Conservation (phyloP, 1,139 yeast species). For the Blastobotrys proliferans region DNA sequence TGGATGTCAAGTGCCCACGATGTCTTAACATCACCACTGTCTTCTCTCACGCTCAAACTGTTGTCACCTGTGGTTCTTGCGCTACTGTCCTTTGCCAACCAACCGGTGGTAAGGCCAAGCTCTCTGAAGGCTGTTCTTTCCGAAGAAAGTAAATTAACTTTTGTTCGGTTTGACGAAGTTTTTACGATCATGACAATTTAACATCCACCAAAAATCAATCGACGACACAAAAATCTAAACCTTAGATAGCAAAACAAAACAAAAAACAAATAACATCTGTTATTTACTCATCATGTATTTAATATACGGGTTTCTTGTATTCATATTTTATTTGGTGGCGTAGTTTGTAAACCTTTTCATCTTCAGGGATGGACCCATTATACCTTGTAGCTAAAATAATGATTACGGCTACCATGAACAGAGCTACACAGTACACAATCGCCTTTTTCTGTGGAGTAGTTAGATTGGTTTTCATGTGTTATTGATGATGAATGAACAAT, state of each 20-base stretch:
- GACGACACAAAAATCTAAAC: conserved; percentile 9
- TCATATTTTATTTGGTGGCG: not conserved
- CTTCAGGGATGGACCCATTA: conserved; percentile 3
- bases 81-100: conserved; percentile 98
- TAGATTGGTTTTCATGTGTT: too few species aligned
- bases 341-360: conserved; percentile 3
- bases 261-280: not conserved
- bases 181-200: not conserved
- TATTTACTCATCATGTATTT: not conserved
- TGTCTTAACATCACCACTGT: conserved; percentile 98
- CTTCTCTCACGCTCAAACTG: conserved; percentile 99
- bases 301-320: not conserved
- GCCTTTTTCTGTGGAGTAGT: conserved; percentile 24
- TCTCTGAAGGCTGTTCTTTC: conserved; percentile 99
- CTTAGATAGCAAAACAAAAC: not conserved
- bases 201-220: not conserved
- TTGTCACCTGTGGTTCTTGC: conserved; percentile 98
- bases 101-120: conserved; percentile 99
- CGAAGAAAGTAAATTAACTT: conserved; percentile 78
- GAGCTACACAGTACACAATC: conserved; percentile 19
- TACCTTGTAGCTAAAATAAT: conserved; percentile 12
- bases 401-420: conserved; percentile 14
- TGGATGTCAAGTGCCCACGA: conserved; percentile 99
- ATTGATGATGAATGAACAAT: too few species aligned
- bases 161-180: too few species aligned